Percentiles rank a stretch among this genome's conserved stretches.
phyloP scores from a whole-genome alignment of 2,329 filamentous ascomycete genomes.

The Cryphonectria parasitica region DNA sequence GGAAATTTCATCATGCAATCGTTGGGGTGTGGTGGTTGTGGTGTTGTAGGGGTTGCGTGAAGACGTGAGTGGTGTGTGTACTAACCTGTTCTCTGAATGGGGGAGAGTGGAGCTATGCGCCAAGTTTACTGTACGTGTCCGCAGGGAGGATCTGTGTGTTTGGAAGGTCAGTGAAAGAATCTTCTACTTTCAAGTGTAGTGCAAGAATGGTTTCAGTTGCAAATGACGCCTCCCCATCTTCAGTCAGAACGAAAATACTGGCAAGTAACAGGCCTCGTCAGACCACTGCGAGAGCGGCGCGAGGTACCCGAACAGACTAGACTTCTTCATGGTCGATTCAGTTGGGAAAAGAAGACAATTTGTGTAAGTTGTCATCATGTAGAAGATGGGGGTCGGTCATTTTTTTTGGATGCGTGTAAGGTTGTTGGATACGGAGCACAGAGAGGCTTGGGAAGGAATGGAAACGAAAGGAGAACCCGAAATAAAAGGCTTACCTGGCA shows the following conservation, averaged over 20 bases:
- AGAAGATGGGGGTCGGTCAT: conserved; percentile 38
- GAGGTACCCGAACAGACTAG: conserved; percentile 64
- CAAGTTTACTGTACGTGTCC: too few relatives aligned
- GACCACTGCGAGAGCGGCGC: conserved; percentile 51
- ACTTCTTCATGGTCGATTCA: conserved; percentile 86
- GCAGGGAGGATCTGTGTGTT: background rate
- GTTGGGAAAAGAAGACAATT: conserved; percentile 85
- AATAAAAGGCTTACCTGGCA: background rate
- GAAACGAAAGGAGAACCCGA: background rate
- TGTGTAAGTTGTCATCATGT: conserved; percentile 72
- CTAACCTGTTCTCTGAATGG: conserved; percentile 2
- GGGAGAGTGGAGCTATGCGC: background rate
- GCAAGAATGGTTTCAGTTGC: background rate
- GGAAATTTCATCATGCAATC: conserved; percentile 71
- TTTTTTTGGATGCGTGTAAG: background rate
- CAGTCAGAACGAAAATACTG: conserved; percentile 82
- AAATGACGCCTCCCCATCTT: conserved; percentile 18
- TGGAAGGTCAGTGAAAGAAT: conserved; percentile 17
- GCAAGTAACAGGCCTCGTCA: conserved; percentile 78
- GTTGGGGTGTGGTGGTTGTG: background rate
- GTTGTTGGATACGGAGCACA: conserved; percentile 20
- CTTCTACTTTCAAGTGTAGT: background rate
- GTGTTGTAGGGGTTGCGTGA: background rate
- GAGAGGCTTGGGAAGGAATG: conserved; percentile 6
- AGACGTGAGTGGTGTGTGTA: background rate